Percentiles rank a stretch among this genome's conserved stretches.
Evolutionary conservation across 148 eudicot genomes (phyloP).

Genomic region (Hydrangea macrophylla): DNA sequence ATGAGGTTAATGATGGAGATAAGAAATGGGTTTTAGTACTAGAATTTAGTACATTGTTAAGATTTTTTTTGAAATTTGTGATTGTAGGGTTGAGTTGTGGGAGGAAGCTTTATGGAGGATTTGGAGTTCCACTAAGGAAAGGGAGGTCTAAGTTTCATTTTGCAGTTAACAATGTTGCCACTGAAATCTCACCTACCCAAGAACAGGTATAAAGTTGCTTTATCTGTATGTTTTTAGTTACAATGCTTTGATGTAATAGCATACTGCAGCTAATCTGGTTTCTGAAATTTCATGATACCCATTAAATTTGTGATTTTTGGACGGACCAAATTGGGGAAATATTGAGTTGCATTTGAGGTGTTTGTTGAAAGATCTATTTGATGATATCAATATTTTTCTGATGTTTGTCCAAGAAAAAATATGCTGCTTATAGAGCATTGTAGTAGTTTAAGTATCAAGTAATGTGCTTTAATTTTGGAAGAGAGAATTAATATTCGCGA

Average conservation of each 20-base stretch:
- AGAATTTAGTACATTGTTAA: not conserved
- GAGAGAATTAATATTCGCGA: not conserved
- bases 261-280: constrained; percentile 3
- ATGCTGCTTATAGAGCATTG: not conserved
- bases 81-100: constrained; percentile 35
- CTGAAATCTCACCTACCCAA: constrained; percentile 50
- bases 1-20: not conserved
- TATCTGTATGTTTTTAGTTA: not conserved
- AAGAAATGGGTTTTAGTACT: constrained; percentile 13
- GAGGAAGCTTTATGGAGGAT: constrained; percentile 63
- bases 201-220: constrained; percentile 32
- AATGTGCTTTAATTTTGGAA: not conserved
- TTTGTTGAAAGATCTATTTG: constrained; percentile 14
- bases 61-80: constrained; percentile 4
- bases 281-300: not conserved
- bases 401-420: not conserved
- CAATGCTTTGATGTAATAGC: not conserved
- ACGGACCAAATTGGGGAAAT: not conserved
- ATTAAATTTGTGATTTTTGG: not conserved
- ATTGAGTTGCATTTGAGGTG: constrained; percentile 2
- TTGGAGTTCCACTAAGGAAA: constrained; percentile 46
- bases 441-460: not conserved
- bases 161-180: constrained; percentile 63
- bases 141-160: constrained; percentile 39
- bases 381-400: not conserved